Evolutionary conservation across 2,329 filamentous ascomycete species (phyloP), one percentile per base, ranked within the genome.

Genomic region (Colletotrichum viniferum): DNA sequence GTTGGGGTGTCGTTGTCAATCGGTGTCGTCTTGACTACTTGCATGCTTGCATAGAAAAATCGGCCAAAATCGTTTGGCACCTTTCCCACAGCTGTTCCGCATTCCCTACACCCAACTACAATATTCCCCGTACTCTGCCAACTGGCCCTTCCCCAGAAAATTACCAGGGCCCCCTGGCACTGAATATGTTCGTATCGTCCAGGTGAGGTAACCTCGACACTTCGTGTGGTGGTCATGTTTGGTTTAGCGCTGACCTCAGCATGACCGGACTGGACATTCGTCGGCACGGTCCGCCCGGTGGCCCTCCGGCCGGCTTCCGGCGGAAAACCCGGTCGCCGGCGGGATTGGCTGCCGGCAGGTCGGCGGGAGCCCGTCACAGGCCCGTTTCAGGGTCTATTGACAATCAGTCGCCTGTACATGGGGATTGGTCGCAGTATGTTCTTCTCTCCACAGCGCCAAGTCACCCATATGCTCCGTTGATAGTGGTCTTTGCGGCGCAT

Each of bases 171-270:
- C 34, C 62, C 62, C 36, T 48, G 62, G 13, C 34, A 16, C 21
- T n/a, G 36, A 30, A 7, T 28, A 21, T 58, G 14, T 64, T 36
- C 34, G n/a, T 12, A 66, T n/a, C 24, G 9, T n/a, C 13, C 10
- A 32, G 26, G 38, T 66, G 63, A 66, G 38, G 24, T 66, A n/a
- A 65, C 24, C 34, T 21, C 36, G 7, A 30, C 62, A 26, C 26
- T 26, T 5, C 32, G 24, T 16, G 16, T 12, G 28, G 14, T 21
- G 43, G 28, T 21, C 52, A 24, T 38, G 60, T 38, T 18, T 24
- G 65, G 65, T 38, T 34, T 68, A 68, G 65, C 32, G 65, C 65
- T 68, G 65, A 68, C 52, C 65, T 68, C 65, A 68, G 65, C 65
- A 58, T 68, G 48, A 68, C 65, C 52, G 12, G 48, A 18, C 48